Conservation (phyloP, 148 eudicot genomes). For the Diospyros lotus region DNA sequence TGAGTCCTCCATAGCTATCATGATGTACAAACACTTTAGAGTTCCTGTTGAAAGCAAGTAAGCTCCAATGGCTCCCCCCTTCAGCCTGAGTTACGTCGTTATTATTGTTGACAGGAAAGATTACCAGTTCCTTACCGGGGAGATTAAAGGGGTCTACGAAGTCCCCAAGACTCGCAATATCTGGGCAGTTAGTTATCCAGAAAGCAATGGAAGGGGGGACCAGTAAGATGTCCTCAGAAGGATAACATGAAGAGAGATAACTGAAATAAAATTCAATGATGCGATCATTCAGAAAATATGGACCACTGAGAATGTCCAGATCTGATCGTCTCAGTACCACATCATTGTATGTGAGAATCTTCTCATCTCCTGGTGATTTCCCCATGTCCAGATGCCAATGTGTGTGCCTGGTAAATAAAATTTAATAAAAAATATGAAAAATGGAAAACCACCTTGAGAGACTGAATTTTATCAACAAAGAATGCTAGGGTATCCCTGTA, state of each 20-base stretch:
- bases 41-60: conserved; percentile 54
- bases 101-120: conserved; percentile 78
- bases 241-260: conserved; percentile 47
- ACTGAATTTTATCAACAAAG: no score
- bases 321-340: conserved; percentile 85
- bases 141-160: conserved; percentile 66
- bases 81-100: conserved; percentile 49
- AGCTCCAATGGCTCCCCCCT: conserved; percentile 91
- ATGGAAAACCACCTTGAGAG: not conserved
- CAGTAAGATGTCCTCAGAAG: conserved; percentile 54
- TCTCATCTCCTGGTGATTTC: conserved; percentile 44
- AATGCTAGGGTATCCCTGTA: no score
- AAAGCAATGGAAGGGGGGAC: conserved; percentile 81
- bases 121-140: conserved; percentile 36
- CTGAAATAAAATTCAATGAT: conserved; percentile 84
- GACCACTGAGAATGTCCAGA: conserved; percentile 69
- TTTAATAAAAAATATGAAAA: not conserved
- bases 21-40: conserved; percentile 69
- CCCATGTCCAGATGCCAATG: conserved; percentile 28
- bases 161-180: conserved; percentile 39
- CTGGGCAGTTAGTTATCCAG: conserved; percentile 79
- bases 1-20: conserved; percentile 53
- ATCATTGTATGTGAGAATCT: conserved; percentile 75
- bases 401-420: conserved; percentile 3
- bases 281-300: conserved; percentile 71